Evolutionary conservation across 768 basidiomycete genomes (phyloP), one percentile per base, ranked within the genome.

Genomic region (Mycena haematopus): DNA sequence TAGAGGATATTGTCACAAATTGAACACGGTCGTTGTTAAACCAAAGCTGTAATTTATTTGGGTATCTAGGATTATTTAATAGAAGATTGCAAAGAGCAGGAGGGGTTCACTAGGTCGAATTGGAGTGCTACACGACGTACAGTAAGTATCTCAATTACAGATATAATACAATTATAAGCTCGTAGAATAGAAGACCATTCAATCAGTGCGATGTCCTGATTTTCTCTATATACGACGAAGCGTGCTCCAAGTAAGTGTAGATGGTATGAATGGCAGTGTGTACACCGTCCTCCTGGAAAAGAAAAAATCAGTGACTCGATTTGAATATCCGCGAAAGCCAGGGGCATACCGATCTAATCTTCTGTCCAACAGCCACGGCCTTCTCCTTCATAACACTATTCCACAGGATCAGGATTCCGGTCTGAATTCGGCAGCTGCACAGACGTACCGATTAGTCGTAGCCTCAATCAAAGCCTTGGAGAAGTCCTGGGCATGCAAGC

Each of bases 1-100:
- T 88, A 0, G 89, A 91, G 73, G 84, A 84, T 57, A 83, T 88
- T 51, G 84, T 95, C 52, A 78, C 75, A 19, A 72, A 79, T 13
- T 92, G 70, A 73, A 71, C 24, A 73, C 70, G 50, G 33, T 1
- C 21, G 69, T 76, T 29, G 67, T 71, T 38, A 78, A 76, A 68
- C 71, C 79, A 13, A 82, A 80, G 68, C 58, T 85, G 65, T 85
- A 66, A 50, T 36, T 22, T 13, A 47, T 47, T 9, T 27, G 40
- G 4, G n/a, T 22, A 44, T 22, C n/a, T 22, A 6, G 21, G 6
- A 15, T 10, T 10, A 36, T 3, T 7, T 36, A 15, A 36, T 36
- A 11, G 8, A 36, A 14, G 58, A 33, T 2, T n/a, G n/a, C n/a
- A n/a, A n/a, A n/a, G n/a, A n/a, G n/a, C n/a, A n/a, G n/a, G n/a